phyloP scores from a whole-genome alignment of 1,284 basidiomycete species.

The Fomitopsis palustris region DNA sequence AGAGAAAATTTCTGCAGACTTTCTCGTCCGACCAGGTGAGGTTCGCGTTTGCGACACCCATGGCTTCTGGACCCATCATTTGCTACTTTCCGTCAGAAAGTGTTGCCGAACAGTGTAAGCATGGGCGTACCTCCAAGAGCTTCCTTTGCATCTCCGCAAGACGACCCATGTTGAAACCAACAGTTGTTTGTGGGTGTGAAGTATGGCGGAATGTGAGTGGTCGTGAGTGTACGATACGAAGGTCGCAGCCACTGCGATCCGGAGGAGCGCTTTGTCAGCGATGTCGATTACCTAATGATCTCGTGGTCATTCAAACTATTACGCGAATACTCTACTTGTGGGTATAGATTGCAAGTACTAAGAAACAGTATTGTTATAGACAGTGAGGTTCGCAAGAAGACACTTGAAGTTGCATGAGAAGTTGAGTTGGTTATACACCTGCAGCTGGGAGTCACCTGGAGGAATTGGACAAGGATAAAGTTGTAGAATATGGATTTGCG shows the following conservation, averaged over 20 bases:
- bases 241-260: background rate
- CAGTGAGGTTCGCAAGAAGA: background rate
- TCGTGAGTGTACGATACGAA: background rate
- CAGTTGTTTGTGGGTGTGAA: no score
- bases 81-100: slow-evolving; percentile 50
- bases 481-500: background rate
- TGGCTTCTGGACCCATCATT: slow-evolving; percentile 99
- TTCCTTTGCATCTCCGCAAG: slow-evolving; percentile 91
- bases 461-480: background rate
- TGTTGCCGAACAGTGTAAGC: slow-evolving; percentile 6
- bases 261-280: background rate
- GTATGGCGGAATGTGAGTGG: background rate
- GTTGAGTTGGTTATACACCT: background rate
- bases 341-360: background rate
- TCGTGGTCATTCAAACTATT: background rate
- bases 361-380: background rate
- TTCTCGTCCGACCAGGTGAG: slow-evolving; percentile 96
- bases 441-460: background rate
- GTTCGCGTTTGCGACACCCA: slow-evolving; percentile 92
- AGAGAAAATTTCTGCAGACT: slow-evolving; percentile 99
- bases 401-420: background rate
- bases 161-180: slow-evolving; percentile 56
- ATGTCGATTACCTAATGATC: background rate
- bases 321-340: background rate
- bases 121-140: slow-evolving; percentile 72